A percentile compares a stretch with the other conserved stretches of the same genome.
These are phyloP conservation scores for Xylaria sp. DNA, from an alignment of 2,329 filamentous ascomycete genomes.

Conservation along the genomic window DNA sequence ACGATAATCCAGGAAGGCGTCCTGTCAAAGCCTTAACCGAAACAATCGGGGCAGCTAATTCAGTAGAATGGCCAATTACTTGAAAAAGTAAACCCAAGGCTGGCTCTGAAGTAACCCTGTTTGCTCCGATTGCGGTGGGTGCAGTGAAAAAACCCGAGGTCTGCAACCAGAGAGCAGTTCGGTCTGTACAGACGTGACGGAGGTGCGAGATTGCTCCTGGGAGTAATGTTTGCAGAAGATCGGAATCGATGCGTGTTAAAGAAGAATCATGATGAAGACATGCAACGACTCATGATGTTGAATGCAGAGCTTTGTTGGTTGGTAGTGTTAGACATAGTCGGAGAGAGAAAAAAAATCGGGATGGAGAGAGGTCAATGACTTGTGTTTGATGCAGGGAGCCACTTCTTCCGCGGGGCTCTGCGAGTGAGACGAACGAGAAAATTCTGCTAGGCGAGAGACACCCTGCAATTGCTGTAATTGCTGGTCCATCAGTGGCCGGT, in stretches of 20 bases:
- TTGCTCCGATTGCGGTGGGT: slow-evolving; percentile 40
- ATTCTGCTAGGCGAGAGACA: slow-evolving; percentile 12
- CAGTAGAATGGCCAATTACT: slow-evolving; percentile 22
- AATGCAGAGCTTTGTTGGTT: slow-evolving; percentile 28
- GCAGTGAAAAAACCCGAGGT: slow-evolving; percentile 22
- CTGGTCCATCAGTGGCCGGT: slow-evolving; percentile 1
- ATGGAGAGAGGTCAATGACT: slow-evolving; percentile 18
- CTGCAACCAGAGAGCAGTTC: background rate
- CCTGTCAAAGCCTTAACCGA: background rate
- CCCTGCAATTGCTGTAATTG: slow-evolving; percentile 18
- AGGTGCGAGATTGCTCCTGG: slow-evolving; percentile 13
- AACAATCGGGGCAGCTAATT: background rate
- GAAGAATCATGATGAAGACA: slow-evolving; percentile 33
- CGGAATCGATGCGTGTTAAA: slow-evolving; percentile 25
- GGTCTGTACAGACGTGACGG: background rate
- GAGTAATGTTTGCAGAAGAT: slow-evolving; percentile 10
- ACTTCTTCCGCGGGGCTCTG: slow-evolving; percentile 24
- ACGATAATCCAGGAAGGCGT: background rate
- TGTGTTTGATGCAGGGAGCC: slow-evolving; percentile 12
- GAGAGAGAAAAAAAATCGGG: slow-evolving; percentile 24
- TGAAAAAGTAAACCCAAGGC: slow-evolving; percentile 8
- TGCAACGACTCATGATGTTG: slow-evolving; percentile 27
- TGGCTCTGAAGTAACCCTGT: slow-evolving; percentile 21
- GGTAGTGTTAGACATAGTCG: slow-evolving; percentile 18
- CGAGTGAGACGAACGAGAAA: slow-evolving; percentile 22